Base-by-base conservation (phyloP, 139 green algal genomes). In the Spirogloea muscicola region DNA sequence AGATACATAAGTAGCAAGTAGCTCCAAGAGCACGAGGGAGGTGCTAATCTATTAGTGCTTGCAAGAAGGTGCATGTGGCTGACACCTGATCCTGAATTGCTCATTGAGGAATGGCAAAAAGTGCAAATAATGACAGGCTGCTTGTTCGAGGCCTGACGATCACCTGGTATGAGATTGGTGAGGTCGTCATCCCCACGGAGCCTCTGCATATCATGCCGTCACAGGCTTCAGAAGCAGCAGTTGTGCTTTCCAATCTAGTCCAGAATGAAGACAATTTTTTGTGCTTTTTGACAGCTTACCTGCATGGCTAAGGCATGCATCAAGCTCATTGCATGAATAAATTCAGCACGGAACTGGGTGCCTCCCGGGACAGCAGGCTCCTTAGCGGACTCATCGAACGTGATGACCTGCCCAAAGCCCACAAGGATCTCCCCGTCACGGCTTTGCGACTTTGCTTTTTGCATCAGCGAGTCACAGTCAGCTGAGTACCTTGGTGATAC, bases 281-380 rank as follows among this genome's bases (percentile, higher is more conserved):
- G 46, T 21, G 21, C 46, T 55, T 21, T 55, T 21, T 55, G 46
- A 21, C 46, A n/a, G 46, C 21, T 3, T 61, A 77, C 68, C 68
- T 77, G 68, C 68, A 77, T 49, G 31, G 68, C 68, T 16, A 76
- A 58, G 21, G 68, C 68, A 37, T 74, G 55, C 68, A 76, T 76
- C 16, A 76, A 58, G 60, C 68, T 76, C 57, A 77, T 71, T 18
- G 33, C 55, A 21, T 77, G 68, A 0, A 77, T 33, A 42, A 77
- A 77, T 58, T 77, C 68, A 7, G 68, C 52, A 9, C 68, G 68
- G 36, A 77, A 77, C 27, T 36, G 68, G 25, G 38, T 58, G 25
- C 68, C 68, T 0, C 68, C 55, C 4, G 68, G 58, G 13, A 71
- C 27, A 0, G 13, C n/a, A 7, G 48, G 64, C 68, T 77, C 68